phyloP scores from a whole-genome alignment of 768 basidiomycete species.

The Termitomyces sp. region DNA sequence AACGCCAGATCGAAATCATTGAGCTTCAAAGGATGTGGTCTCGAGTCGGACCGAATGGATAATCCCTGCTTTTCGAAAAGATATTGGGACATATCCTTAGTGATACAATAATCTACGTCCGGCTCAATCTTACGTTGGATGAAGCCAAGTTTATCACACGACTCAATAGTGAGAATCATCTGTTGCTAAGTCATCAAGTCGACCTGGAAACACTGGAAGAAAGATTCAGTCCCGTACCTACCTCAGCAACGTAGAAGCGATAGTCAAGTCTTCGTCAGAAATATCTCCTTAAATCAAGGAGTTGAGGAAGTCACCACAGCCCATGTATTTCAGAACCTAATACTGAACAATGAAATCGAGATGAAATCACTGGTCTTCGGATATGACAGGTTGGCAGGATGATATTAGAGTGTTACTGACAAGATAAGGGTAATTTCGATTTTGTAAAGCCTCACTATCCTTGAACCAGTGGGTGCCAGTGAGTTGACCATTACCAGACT shows the following conservation, averaged over 20 bases:
- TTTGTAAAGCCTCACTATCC: conserved; percentile 88
- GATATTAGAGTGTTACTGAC: conserved; percentile 52
- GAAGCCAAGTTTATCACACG: conserved; percentile 57
- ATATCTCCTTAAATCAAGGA: conserved; percentile 68
- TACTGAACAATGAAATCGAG: conserved; percentile 47
- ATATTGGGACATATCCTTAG: conserved; percentile 13
- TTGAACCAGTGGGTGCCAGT: conserved; percentile 67
- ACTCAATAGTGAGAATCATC: conserved; percentile 64
- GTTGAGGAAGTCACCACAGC: conserved; percentile 93
- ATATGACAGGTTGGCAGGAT: conserved; percentile 12
- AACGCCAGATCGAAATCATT: conserved; percentile 73
- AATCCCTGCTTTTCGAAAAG: conserved; percentile 56
- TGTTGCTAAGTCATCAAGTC: not conserved
- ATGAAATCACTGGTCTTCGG: conserved; percentile 32
- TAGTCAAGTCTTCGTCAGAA: conserved; percentile 40
- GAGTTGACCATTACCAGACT: conserved; percentile 66
- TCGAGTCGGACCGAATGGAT: conserved; percentile 79
- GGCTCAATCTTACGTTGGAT: conserved; percentile 98
- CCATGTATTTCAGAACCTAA: conserved; percentile 88
- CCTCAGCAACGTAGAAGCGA: conserved; percentile 93
- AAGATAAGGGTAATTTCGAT: conserved; percentile 91
- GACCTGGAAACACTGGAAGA: conserved; percentile 10
- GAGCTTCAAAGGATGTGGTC: conserved; percentile 48
- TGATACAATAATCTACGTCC: conserved; percentile 48
- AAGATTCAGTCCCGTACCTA: conserved; percentile 23